These are phyloP conservation scores for Fusarium chaquense DNA, from an alignment of 2,329 filamentous ascomycete genomes.

Conservation along the genomic window DNA sequence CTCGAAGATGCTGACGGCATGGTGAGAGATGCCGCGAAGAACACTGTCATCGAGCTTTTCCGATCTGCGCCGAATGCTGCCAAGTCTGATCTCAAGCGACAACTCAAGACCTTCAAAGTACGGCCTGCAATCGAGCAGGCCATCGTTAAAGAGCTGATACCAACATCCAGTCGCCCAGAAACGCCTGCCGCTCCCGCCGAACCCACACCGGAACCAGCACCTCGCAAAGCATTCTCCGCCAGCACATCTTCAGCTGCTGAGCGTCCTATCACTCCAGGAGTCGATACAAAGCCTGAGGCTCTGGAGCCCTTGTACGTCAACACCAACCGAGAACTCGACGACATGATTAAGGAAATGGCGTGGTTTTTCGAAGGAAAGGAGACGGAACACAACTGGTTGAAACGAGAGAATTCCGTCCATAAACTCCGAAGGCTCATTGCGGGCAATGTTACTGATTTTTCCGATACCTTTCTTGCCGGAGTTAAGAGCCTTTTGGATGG, in stretches of 20 bases:
- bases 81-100: constrained; percentile 88
- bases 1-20: constrained; percentile 91
- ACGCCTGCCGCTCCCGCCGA: constrained; percentile 53
- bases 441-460: constrained; percentile 86
- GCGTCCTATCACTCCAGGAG: constrained; percentile 70
- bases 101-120: constrained; percentile 86
- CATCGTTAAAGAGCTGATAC: constrained; percentile 80
- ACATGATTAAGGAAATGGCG: constrained; percentile 85
- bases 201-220: constrained; percentile 51
- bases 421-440: constrained; percentile 83
- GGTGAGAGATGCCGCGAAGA: constrained; percentile 87
- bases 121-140: constrained; percentile 86
- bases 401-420: constrained; percentile 82
- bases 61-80: constrained; percentile 82
- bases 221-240: constrained; percentile 59
- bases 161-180: constrained; percentile 60
- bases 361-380: constrained; percentile 87
- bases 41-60: constrained; percentile 87
- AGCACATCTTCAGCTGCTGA: constrained; percentile 65
- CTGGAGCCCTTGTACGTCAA: constrained; percentile 88
- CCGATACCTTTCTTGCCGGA: constrained; percentile 74
- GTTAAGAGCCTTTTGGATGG: constrained; percentile 85
- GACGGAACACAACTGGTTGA: constrained; percentile 90
- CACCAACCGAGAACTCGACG: constrained; percentile 88
- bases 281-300: constrained; percentile 73